Conservation (phyloP, 139 green algal species). For the Marvania coccoides region DNA sequence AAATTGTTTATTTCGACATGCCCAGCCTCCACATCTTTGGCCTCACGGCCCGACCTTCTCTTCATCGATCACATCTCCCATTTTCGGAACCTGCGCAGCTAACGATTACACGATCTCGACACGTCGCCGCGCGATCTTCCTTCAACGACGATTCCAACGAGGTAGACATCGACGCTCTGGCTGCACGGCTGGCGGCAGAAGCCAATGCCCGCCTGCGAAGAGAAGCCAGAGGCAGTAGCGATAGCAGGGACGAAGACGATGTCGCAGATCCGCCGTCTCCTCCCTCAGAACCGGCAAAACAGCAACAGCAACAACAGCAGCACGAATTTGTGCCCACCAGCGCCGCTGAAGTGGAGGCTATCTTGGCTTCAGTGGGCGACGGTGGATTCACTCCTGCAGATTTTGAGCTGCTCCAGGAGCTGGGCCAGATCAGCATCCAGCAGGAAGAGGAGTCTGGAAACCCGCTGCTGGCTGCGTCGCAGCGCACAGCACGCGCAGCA, state of each 20-base stretch:
- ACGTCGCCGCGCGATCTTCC: too few relatives aligned
- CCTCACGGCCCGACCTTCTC: too few relatives aligned
- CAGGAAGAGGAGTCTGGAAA: conserved; percentile 4
- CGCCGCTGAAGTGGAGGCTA: conserved; percentile 26
- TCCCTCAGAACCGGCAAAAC: background rate
- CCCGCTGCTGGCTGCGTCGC: background rate
- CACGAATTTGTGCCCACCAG: conserved; percentile 10
- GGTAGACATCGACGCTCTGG: conserved; percentile 42
- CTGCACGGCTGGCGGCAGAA: conserved; percentile 28
- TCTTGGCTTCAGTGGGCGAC: conserved; percentile 38
- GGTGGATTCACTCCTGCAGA: conserved; percentile 47
- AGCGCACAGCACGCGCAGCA: conserved; percentile 20
- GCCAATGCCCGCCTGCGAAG: conserved; percentile 17
- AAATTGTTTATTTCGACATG: too few relatives aligned
- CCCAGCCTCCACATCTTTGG: too few relatives aligned
- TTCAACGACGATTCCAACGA: conserved; percentile 6
- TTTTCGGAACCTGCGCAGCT: too few relatives aligned
- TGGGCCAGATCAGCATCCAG: conserved; percentile 57
- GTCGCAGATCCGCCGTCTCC: background rate
- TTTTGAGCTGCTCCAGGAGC: conserved; percentile 57
- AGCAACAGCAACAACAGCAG: conserved; percentile 5
- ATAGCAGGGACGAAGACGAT: background rate
- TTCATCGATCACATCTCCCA: too few relatives aligned
- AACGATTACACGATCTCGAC: too few relatives aligned
- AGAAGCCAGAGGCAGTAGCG: background rate